A percentile compares a stretch with the other conserved stretches of the same genome.
These are phyloP conservation scores for Plasmodium vinckei DNA, from an alignment of 169 alveolate genomes.

Conservation along the genomic window DNA sequence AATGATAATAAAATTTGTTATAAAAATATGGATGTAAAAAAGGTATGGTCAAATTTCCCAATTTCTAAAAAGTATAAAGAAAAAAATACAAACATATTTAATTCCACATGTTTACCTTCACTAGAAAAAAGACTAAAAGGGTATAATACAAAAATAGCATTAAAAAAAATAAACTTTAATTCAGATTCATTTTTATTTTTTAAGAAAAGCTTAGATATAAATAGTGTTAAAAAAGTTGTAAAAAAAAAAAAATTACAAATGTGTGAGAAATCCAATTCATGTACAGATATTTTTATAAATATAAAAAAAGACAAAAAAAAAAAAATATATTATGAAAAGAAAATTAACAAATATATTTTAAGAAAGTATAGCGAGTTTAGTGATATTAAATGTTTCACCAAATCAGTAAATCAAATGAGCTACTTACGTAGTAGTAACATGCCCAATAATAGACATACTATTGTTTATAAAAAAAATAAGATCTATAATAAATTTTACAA, in stretches of 20 bases:
- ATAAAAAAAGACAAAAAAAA: constrained; percentile 25
- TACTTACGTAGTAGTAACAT: not conserved
- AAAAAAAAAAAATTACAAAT: not conserved
- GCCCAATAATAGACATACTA: not conserved
- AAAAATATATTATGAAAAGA: constrained; percentile 5
- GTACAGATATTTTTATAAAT: constrained; percentile 21
- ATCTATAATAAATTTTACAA: not conserved
- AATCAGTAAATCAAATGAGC: not conserved
- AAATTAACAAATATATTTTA: constrained; percentile 12
- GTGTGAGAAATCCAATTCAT: constrained; percentile 30
- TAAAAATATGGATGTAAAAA: no score
- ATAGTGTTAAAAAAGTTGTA: not conserved
- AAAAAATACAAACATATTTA: no score
- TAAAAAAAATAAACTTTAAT: constrained; percentile 4
- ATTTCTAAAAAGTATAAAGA: no score
- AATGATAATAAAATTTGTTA: no score
- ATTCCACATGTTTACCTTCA: no score
- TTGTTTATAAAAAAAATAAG: not conserved
- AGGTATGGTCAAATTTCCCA: no score
- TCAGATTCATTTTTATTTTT: constrained; percentile 24
- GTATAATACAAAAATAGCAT: not conserved
- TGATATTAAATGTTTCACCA: not conserved
- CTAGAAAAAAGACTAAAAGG: not conserved
- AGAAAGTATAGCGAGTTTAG: constrained; percentile 11
- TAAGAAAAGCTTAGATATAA: not conserved